Percentiles rank a stretch among this genome's conserved stretches.
phyloP scores from a whole-genome alignment of 768 basidiomycete species.

The Russula olivacea region DNA sequence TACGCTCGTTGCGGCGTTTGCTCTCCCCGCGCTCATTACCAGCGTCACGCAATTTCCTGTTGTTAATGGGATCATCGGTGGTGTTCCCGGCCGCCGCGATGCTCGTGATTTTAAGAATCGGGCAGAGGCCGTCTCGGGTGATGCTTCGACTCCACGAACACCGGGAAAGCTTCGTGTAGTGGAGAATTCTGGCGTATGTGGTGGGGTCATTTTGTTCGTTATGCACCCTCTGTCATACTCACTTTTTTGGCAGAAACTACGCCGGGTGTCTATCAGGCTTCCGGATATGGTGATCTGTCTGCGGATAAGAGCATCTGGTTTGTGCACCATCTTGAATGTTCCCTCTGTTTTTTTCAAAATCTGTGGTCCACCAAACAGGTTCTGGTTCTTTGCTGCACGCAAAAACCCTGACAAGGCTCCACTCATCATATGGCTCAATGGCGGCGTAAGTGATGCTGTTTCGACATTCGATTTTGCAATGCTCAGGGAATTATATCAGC shows the following conservation, averaged over 20 bases:
- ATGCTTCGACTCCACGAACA: constrained; percentile 24
- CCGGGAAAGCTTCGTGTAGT: constrained; percentile 50
- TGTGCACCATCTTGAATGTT: not conserved
- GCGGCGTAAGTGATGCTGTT: constrained; percentile 33
- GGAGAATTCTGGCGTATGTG: constrained; percentile 59
- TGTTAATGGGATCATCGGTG: constrained; percentile 35
- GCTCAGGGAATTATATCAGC: constrained; percentile 25
- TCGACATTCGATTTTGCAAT: not conserved
- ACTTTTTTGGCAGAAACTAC: constrained; percentile 40
- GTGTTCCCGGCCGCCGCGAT: constrained; percentile 28
- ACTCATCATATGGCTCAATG: constrained; percentile 61
- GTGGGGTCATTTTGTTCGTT: constrained; percentile 29
- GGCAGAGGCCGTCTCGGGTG: not conserved
- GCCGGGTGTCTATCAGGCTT: constrained; percentile 49
- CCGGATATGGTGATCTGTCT: constrained; percentile 58
- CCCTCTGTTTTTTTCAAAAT: not conserved
- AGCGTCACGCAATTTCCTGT: constrained; percentile 44
- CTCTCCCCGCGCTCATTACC: constrained; percentile 23
- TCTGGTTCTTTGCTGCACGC: constrained; percentile 64
- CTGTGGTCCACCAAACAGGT: constrained; percentile 36
- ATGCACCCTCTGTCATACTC: not conserved
- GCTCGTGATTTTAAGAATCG: not conserved
- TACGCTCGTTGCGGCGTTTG: constrained; percentile 18
- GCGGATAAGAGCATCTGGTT: constrained; percentile 53
- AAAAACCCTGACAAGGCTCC: constrained; percentile 55